These are phyloP conservation scores for Colletotrichum cereale DNA, from an alignment of 2,329 filamentous ascomycete species.

Conservation along the genomic window DNA sequence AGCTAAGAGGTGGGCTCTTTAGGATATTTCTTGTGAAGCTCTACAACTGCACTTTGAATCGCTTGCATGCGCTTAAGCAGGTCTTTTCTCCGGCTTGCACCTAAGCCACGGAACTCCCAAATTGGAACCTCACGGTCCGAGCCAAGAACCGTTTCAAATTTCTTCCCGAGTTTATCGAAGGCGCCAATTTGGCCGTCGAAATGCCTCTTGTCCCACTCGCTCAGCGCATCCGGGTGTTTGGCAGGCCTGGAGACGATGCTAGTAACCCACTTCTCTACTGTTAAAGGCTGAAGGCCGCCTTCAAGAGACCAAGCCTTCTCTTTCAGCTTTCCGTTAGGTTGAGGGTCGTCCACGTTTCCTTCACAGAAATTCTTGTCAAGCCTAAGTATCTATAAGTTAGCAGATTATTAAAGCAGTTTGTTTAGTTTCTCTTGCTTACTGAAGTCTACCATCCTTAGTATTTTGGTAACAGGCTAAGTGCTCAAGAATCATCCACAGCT, in stretches of 20 bases:
- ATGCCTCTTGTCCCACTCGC: background rate
- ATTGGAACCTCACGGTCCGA: background rate
- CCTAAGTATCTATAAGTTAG: background rate
- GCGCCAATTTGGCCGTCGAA: conserved; percentile 1
- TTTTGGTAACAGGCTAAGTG: background rate
- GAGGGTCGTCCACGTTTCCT: background rate
- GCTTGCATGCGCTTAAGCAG: no score
- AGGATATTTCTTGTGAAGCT: no score
- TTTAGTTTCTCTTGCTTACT: background rate
- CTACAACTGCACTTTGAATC: no score
- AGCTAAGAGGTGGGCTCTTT: no score
- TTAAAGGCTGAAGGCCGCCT: background rate
- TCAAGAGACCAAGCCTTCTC: background rate
- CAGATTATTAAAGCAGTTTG: background rate
- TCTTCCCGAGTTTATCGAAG: background rate
- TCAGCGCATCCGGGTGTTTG: background rate
- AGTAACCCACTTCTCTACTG: background rate
- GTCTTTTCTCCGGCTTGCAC: no score
- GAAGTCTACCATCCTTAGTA: background rate
- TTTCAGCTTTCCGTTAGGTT: background rate
- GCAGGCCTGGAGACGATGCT: background rate
- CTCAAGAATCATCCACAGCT: background rate
- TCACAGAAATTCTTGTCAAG: background rate
- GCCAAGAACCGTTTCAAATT: background rate
- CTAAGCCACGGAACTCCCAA: background rate